These are phyloP conservation scores for Yarrowia deformans DNA, from an alignment of 805 yeast species.

Conservation along the genomic window DNA sequence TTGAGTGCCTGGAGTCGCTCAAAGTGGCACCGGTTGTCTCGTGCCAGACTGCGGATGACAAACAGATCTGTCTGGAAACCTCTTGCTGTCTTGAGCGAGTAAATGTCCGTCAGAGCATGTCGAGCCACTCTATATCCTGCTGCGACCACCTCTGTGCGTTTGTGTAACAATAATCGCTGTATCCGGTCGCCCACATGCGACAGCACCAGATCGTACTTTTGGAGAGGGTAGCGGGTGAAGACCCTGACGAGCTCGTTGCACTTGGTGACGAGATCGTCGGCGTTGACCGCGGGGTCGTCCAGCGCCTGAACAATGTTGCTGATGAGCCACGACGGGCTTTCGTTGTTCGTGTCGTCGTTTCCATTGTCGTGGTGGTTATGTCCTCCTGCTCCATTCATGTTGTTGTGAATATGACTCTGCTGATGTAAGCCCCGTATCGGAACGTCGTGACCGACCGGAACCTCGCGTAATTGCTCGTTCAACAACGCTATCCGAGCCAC, in stretches of 20 bases:
- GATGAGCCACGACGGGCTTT: constrained; percentile 66
- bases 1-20: constrained; percentile 84
- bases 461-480: constrained; percentile 34
- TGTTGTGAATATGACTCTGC: neutral
- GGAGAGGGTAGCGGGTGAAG: constrained; percentile 62
- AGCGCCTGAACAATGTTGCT: constrained; percentile 67
- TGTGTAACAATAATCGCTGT: constrained; percentile 65
- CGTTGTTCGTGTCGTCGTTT: constrained; percentile 28
- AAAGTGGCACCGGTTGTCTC: constrained; percentile 59
- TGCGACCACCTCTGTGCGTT: constrained; percentile 68
- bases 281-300: constrained; percentile 60
- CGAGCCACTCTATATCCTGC: constrained; percentile 80
- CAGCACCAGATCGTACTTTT: constrained; percentile 67
- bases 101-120: constrained; percentile 62
- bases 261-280: constrained; percentile 60
- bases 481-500: constrained; percentile 46
- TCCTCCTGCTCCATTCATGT: neutral
- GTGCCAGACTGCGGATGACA: constrained; percentile 68
- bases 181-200: constrained; percentile 54
- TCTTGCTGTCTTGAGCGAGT: constrained; percentile 62
- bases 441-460: constrained; percentile 24
- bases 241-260: constrained; percentile 71
- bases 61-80: constrained; percentile 66
- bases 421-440: constrained; percentile 16
- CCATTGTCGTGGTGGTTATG: constrained; percentile 38